Conservation (phyloP, 2,329 filamentous ascomycete genomes). For the Fusarium burgessii region DNA sequence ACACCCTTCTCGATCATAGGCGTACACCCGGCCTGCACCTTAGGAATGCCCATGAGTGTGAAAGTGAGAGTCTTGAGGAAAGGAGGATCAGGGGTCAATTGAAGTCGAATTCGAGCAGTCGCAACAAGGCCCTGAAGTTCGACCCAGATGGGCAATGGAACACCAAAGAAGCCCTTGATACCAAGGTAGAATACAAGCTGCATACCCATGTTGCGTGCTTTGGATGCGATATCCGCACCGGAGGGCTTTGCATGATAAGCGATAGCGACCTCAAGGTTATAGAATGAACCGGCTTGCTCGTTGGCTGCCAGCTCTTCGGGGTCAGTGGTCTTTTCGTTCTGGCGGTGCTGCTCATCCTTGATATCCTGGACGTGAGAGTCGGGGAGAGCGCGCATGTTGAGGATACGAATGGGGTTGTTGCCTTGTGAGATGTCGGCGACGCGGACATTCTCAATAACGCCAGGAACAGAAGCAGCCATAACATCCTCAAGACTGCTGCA, state of each 20-base stretch:
- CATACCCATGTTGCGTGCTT: constrained; percentile 97
- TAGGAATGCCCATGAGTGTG: constrained; percentile 93
- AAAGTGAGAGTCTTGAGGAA: constrained; percentile 94
- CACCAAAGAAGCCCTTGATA: constrained; percentile 87
- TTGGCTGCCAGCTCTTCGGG: constrained; percentile 88
- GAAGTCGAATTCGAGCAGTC: constrained; percentile 83
- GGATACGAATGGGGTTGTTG: constrained; percentile 86
- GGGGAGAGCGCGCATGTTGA: constrained; percentile 85
- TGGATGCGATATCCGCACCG: constrained; percentile 76
- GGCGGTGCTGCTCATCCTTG: constrained; percentile 81
- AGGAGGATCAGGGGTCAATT: constrained; percentile 89
- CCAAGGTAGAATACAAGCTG: constrained; percentile 94
- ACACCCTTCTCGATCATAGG: constrained; percentile 93
- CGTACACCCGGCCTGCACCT: constrained; percentile 88
- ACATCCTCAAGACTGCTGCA: constrained; percentile 71
- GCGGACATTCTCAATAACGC: constrained; percentile 92
- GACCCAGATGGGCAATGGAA: constrained; percentile 88
- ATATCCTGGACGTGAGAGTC: constrained; percentile 84
- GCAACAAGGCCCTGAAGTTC: constrained; percentile 92
- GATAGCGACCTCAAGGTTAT: constrained; percentile 91
- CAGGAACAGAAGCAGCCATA: constrained; percentile 95
- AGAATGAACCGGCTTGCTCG: constrained; percentile 91
- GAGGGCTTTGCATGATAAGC: constrained; percentile 90
- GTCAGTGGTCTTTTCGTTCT: constrained; percentile 85
- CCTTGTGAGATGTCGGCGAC: constrained; percentile 96